Conservation (phyloP, 371 early-diverging fungal genomes). For the Umbelopsis sp. region DNA sequence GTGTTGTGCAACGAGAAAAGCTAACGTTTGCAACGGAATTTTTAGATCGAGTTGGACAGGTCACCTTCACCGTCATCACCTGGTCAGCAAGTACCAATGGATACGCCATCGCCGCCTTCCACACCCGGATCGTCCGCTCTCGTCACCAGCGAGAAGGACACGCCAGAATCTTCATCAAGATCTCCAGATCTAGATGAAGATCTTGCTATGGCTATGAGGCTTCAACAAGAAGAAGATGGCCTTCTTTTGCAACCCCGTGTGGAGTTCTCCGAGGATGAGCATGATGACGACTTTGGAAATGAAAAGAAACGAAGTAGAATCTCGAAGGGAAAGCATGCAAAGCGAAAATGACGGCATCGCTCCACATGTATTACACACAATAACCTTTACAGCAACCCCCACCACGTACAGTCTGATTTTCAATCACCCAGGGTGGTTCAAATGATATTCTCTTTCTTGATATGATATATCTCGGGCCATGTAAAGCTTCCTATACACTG, state of each 20-base stretch:
- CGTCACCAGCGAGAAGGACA: background rate
- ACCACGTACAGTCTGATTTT: background rate
- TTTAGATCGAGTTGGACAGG: slow-evolving; percentile 12
- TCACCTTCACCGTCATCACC: slow-evolving; percentile 17
- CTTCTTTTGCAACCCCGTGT: slow-evolving; percentile 1
- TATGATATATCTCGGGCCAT: no score
- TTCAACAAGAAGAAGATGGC: slow-evolving; percentile 34
- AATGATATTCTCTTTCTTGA: background rate
- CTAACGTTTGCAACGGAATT: background rate
- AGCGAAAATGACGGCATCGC: background rate
- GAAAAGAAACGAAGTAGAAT: slow-evolving; percentile 24
- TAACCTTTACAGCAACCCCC: no score
- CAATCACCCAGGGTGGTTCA: background rate
- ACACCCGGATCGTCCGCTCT: slow-evolving; percentile 10
- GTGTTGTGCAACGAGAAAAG: no score
- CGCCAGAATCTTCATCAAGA: background rate
- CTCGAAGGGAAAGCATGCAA: slow-evolving; percentile 6
- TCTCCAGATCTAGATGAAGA: slow-evolving; percentile 23
- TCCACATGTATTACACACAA: slow-evolving; percentile 14
- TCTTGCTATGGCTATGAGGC: slow-evolving; percentile 29
- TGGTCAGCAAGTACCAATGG: slow-evolving; percentile 16
- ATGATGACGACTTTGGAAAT: slow-evolving; percentile 24
- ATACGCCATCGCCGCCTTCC: slow-evolving; percentile 22
- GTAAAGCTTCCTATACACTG: no score
- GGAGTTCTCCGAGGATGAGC: slow-evolving; percentile 16